A percentile compares a stretch with the other conserved stretches of the same genome.
These are phyloP conservation scores for Cymbopogon flexuosus DNA, from an alignment of 202 grass and related monocot species.

Conservation along the genomic window DNA sequence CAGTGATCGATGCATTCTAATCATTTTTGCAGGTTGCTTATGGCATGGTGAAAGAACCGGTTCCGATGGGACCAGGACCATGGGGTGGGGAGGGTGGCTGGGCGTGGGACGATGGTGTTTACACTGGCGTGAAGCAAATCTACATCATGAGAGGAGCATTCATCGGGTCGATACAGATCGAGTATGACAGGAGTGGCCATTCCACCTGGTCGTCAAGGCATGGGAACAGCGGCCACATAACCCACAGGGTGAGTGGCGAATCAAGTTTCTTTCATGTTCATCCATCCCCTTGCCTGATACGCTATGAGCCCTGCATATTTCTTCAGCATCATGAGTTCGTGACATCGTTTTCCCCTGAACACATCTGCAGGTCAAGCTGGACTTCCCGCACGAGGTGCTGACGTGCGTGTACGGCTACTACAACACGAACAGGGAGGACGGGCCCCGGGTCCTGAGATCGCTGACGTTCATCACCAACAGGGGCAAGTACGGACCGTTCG, in stretches of 20 bases:
- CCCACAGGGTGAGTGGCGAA: slow-evolving; percentile 63
- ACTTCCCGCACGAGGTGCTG: slow-evolving; percentile 73
- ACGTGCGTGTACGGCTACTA: slow-evolving; percentile 73
- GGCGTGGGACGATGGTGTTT: slow-evolving; percentile 89
- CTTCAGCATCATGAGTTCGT: background rate
- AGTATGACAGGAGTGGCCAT: slow-evolving; percentile 67
- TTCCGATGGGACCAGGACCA: slow-evolving; percentile 68
- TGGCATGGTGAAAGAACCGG: slow-evolving; percentile 66
- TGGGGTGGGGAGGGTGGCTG: slow-evolving; percentile 84
- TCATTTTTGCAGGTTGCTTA: slow-evolving; percentile 43
- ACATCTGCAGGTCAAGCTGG: slow-evolving; percentile 61
- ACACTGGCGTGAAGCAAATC: slow-evolving; percentile 66
- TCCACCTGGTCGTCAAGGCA: slow-evolving; percentile 78
- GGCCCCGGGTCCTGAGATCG: slow-evolving; percentile 52
- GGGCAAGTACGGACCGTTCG: slow-evolving; percentile 74
- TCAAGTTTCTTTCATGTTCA: background rate
- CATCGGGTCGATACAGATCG: slow-evolving; percentile 80
- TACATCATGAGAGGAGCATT: slow-evolving; percentile 59
- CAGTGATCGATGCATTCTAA: background rate
- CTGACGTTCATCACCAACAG: slow-evolving; percentile 62
- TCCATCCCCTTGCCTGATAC: background rate
- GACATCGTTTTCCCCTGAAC: background rate
- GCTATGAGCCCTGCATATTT: background rate
- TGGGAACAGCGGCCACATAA: slow-evolving; percentile 64
- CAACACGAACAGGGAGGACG: slow-evolving; percentile 38